Percentiles rank a stretch among this genome's conserved stretches.
Conservation (phyloP, 805 yeast species). For the Candida nemodendra region DNA sequence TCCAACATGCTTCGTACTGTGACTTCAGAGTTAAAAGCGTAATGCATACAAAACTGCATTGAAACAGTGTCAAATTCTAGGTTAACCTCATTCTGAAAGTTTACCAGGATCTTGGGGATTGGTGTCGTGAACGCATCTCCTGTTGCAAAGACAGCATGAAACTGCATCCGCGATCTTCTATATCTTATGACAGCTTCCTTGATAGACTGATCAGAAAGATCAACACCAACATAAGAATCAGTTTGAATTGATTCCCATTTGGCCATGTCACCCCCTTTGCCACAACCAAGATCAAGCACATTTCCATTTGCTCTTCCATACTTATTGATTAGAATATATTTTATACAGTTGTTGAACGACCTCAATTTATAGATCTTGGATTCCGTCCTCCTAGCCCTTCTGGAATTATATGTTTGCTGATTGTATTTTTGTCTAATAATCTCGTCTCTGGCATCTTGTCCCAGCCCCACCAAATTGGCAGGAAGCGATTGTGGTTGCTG, state of each 20-base stretch:
- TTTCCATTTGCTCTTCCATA: slow-evolving; percentile 53
- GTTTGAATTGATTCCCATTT: slow-evolving; percentile 80
- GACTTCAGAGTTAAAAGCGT: slow-evolving; percentile 85
- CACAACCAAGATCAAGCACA: slow-evolving; percentile 89
- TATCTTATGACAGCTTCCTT: slow-evolving; percentile 81
- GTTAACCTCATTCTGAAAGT: slow-evolving; percentile 59
- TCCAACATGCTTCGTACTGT: slow-evolving; percentile 70
- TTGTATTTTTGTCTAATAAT: slow-evolving; percentile 84
- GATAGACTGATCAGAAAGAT: slow-evolving; percentile 85
- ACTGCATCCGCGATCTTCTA: slow-evolving; percentile 44
- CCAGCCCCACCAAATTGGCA: slow-evolving; percentile 32
- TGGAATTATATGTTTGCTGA: slow-evolving; percentile 71
- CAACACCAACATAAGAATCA: slow-evolving; percentile 83
- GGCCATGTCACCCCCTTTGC: slow-evolving; percentile 95
- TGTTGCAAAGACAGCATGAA: slow-evolving; percentile 71
- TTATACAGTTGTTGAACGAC: slow-evolving; percentile 88
- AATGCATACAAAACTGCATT: slow-evolving; percentile 90
- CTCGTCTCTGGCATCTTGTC: slow-evolving; percentile 47
- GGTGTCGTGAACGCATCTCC: slow-evolving; percentile 86
- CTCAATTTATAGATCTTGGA: slow-evolving; percentile 86
- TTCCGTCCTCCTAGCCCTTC: slow-evolving; percentile 56
- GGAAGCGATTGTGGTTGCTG: slow-evolving; percentile 8
- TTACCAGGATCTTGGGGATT: slow-evolving; percentile 63
- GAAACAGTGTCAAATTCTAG: slow-evolving; percentile 88
- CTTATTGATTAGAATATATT: slow-evolving; percentile 77